phyloP scores from a whole-genome alignment of 495 filamentous ascomycete genomes.

The Talaromyces proteolyticus region DNA sequence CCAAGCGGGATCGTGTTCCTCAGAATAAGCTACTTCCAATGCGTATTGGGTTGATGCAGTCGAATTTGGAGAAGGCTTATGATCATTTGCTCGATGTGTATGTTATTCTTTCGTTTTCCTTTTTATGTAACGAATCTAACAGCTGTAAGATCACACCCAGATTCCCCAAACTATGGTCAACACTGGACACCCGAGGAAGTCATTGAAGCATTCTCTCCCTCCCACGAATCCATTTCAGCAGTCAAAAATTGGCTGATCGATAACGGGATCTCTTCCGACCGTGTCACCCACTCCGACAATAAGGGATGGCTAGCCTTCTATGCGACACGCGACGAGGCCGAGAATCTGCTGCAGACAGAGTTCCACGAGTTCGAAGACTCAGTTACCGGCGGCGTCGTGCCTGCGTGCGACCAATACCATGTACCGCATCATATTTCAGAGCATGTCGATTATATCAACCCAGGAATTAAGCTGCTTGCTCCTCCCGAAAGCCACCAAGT shows the following conservation, averaged over 20 bases:
- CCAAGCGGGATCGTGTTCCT: slow-evolving; percentile 10
- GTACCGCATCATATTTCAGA: slow-evolving; percentile 33
- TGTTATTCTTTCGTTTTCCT: background rate
- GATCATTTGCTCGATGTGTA: slow-evolving; percentile 34
- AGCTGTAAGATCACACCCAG: slow-evolving; percentile 17
- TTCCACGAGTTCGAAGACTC: slow-evolving; percentile 44
- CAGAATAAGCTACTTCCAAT: slow-evolving; percentile 26
- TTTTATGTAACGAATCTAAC: background rate
- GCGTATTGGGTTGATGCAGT: slow-evolving; percentile 36
- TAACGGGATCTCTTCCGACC: slow-evolving; percentile 31
- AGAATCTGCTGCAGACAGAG: slow-evolving; percentile 45
- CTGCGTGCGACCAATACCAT: slow-evolving; percentile 39
- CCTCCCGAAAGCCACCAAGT: background rate
- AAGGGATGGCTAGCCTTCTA: slow-evolving; percentile 41
- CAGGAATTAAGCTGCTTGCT: slow-evolving; percentile 14
- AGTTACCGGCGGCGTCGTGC: slow-evolving; percentile 24
- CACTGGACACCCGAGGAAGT: slow-evolving; percentile 37
- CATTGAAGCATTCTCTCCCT: slow-evolving; percentile 36
- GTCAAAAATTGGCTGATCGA: slow-evolving; percentile 36
- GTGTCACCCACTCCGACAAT: slow-evolving; percentile 29
- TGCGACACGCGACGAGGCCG: slow-evolving; percentile 37
- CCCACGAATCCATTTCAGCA: slow-evolving; percentile 20
- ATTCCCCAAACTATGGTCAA: slow-evolving; percentile 40
- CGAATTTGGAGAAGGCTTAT: slow-evolving; percentile 36
- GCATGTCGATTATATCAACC: slow-evolving; percentile 46